phyloP scores from a whole-genome alignment of 768 basidiomycete species.

The Dioszegia aurantiaca region DNA sequence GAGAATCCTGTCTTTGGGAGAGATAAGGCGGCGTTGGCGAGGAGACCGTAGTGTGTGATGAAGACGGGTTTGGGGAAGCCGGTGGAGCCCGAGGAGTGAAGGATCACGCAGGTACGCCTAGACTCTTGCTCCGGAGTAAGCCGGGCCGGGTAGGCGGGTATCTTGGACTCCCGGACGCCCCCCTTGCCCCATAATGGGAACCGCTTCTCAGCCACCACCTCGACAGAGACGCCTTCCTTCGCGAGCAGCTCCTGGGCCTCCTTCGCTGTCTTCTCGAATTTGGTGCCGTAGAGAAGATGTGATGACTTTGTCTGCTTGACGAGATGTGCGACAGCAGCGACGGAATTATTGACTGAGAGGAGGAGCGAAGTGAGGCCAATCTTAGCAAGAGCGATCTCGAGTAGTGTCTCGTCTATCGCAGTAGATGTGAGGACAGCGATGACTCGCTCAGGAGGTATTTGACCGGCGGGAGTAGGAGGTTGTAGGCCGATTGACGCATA shows the following conservation, averaged over 20 bases:
- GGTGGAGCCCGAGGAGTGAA: conserved; percentile 49
- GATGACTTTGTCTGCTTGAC: conserved; percentile 53
- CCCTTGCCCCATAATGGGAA: conserved; percentile 56
- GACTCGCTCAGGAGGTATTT: conserved; percentile 49
- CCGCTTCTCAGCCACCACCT: conserved; percentile 49
- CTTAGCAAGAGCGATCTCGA: conserved; percentile 56
- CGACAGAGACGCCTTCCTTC: conserved; percentile 38
- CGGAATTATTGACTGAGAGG: conserved; percentile 57
- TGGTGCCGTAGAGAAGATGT: conserved; percentile 55
- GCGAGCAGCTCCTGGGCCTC: conserved; percentile 49
- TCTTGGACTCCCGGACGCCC: conserved; percentile 48
- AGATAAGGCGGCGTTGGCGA: conserved; percentile 35
- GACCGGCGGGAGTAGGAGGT: conserved; percentile 31
- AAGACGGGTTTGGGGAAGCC: conserved; percentile 50
- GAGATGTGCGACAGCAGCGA: conserved; percentile 57
- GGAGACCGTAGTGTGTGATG: conserved; percentile 43
- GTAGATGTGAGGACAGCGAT: conserved; percentile 55
- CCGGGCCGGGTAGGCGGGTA: conserved; percentile 29
- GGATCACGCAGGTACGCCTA: conserved; percentile 36
- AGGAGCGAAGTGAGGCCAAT: conserved; percentile 54
- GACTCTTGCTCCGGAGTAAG: conserved; percentile 41
- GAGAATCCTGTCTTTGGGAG: conserved; percentile 41
- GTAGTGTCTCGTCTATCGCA: conserved; percentile 55
- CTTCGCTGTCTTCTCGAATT: conserved; percentile 51
- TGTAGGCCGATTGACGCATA: conserved; percentile 40